Conservation (phyloP, 176 grass and related monocot genomes). For the Pharus latifolius region DNA sequence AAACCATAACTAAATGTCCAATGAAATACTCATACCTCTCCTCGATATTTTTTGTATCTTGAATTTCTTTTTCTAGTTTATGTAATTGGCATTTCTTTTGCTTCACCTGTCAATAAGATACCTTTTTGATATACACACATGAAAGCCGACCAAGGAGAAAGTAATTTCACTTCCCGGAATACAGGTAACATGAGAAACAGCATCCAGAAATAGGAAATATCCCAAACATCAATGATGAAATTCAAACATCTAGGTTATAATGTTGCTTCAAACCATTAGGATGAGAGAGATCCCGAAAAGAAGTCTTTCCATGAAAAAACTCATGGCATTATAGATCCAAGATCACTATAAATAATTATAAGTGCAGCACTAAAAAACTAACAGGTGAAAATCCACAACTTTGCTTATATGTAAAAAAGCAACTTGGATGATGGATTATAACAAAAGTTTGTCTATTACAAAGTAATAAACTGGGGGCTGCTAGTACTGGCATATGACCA, state of each 20-base stretch:
- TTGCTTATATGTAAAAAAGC: too few relatives aligned
- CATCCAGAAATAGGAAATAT: too few relatives aligned
- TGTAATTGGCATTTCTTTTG: slow-evolving; percentile 61
- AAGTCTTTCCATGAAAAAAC: background rate
- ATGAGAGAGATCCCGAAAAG: background rate
- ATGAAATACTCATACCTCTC: slow-evolving; percentile 75
- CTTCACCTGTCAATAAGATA: slow-evolving; percentile 27
- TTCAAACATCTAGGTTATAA: too few relatives aligned
- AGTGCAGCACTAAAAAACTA: too few relatives aligned
- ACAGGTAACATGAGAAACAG: background rate
- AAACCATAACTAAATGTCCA: background rate
- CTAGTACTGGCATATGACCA: too few relatives aligned
- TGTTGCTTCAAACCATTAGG: background rate
- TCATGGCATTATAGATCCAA: too few relatives aligned
- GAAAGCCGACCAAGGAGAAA: background rate
- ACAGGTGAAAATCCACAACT: too few relatives aligned
- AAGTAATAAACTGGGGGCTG: too few relatives aligned
- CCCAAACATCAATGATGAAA: too few relatives aligned
- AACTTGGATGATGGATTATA: too few relatives aligned
- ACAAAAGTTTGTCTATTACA: too few relatives aligned
- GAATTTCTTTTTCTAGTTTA: slow-evolving; percentile 60
- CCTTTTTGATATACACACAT: background rate
- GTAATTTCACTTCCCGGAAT: background rate
- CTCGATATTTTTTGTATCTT: slow-evolving; percentile 52
- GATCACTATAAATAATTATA: too few relatives aligned